Percentiles rank a stretch among this genome's conserved stretches.
These are phyloP conservation scores for Ceratocystis cacaofunesta DNA, from an alignment of 2,329 filamentous ascomycete species.

Conservation along the genomic window DNA sequence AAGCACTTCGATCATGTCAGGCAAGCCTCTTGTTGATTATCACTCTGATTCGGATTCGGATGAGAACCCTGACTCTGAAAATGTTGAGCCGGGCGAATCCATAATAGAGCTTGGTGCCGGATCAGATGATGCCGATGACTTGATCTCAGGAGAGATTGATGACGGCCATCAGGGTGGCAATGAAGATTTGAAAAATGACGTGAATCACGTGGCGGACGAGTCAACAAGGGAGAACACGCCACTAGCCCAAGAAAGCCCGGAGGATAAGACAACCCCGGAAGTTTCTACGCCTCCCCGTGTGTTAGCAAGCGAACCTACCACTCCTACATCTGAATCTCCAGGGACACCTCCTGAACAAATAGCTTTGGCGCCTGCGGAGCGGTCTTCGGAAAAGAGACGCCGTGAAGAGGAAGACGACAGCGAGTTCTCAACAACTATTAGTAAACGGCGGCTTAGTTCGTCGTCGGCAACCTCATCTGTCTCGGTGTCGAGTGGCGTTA, in stretches of 20 bases:
- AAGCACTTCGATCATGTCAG: constrained; percentile 34
- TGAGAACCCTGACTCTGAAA: constrained; percentile 42
- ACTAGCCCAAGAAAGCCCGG: not conserved
- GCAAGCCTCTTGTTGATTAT: constrained; percentile 78
- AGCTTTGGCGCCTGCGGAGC: constrained; percentile 49
- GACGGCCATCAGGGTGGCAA: not conserved
- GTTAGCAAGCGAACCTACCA: constrained; percentile 16
- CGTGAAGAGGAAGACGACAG: constrained; percentile 85
- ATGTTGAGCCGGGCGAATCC: constrained; percentile 17
- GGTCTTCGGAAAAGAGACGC: constrained; percentile 74
- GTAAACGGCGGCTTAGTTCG: constrained; percentile 46
- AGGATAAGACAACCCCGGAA: constrained; percentile 12
- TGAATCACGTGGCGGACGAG: not conserved
- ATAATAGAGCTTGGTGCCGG: not conserved
- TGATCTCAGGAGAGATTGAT: not conserved
- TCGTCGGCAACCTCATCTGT: constrained; percentile 36
- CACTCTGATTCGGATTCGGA: constrained; percentile 71
- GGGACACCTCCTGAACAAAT: constrained; percentile 25
- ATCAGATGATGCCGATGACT: not conserved
- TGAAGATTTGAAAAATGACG: not conserved
- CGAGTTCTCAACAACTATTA: constrained; percentile 53
- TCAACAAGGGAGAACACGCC: not conserved
- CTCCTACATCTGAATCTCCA: constrained; percentile 19
- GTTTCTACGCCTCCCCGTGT: constrained; percentile 17
- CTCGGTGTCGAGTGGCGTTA: constrained; percentile 23